phyloP scores from a whole-genome alignment of 1,284 basidiomycete genomes.

The Macrocystidia cucumis region DNA sequence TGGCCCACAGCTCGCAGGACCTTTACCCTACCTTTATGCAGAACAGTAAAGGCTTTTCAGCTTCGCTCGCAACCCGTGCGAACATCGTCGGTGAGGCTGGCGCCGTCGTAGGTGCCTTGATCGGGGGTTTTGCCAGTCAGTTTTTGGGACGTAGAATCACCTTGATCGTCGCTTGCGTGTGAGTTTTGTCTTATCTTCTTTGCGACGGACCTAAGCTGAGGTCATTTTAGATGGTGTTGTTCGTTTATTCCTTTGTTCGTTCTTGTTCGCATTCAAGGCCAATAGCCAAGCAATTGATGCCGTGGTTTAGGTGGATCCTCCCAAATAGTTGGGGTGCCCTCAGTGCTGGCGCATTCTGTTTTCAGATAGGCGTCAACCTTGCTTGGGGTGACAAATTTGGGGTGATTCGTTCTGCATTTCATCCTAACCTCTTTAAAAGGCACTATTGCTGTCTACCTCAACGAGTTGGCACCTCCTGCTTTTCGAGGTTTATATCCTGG shows the following conservation, averaged over 20 bases:
- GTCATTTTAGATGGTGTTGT: slow-evolving; percentile 8
- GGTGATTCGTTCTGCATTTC: neutral
- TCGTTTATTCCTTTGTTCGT: slow-evolving; percentile 11
- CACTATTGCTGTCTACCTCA: slow-evolving; percentile 25
- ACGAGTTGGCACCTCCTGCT: slow-evolving; percentile 33
- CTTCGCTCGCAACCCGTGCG: slow-evolving; percentile 7
- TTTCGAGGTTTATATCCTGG: slow-evolving; percentile 33
- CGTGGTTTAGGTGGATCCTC: slow-evolving; percentile 6
- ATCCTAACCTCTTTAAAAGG: slow-evolving; percentile 2
- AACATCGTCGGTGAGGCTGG: slow-evolving; percentile 10
- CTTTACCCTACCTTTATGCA: slow-evolving; percentile 9
- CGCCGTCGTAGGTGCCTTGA: slow-evolving; percentile 9
- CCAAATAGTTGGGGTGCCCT: slow-evolving; percentile 7
- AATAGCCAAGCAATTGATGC: neutral
- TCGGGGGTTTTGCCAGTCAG: slow-evolving; percentile 10
- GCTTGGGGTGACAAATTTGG: slow-evolving; percentile 8
- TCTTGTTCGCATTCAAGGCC: neutral
- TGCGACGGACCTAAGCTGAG: neutral
- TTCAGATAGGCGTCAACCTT: slow-evolving; percentile 9
- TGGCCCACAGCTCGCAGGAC: slow-evolving; percentile 8
- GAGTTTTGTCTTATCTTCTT: slow-evolving; percentile 1
- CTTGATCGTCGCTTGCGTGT: slow-evolving; percentile 8
- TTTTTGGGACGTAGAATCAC: slow-evolving; percentile 8
- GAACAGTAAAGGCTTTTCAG: slow-evolving; percentile 9
- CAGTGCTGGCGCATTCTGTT: slow-evolving; percentile 9